Evolutionary conservation across 1,284 basidiomycete genomes (phyloP).

Genomic region (Ganoderma sp.): DNA sequence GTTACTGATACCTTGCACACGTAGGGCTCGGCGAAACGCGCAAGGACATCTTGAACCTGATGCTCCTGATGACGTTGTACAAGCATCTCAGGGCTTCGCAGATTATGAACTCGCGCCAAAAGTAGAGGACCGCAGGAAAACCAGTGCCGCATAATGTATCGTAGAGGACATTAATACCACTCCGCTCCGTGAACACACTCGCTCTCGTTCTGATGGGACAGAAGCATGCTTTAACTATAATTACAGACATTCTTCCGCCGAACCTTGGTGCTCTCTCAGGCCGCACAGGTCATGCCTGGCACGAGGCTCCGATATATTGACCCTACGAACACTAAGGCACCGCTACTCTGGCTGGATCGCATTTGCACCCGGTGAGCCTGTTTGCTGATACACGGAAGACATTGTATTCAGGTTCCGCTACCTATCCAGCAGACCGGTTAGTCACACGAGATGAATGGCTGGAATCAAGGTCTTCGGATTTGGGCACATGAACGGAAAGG

Average conservation of each 20-base stretch:
- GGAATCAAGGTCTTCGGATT: neutral
- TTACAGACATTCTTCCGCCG: neutral
- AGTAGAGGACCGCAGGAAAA: slow-evolving; percentile 38
- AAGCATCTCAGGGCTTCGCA: slow-evolving; percentile 80
- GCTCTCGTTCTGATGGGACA: neutral
- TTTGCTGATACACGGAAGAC: neutral
- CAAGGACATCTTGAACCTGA: slow-evolving; percentile 87
- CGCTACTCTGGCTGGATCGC: neutral
- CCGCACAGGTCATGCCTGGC: neutral
- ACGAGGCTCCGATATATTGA: neutral
- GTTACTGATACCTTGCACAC: neutral
- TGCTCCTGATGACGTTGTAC: slow-evolving; percentile 77
- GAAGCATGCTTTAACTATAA: neutral
- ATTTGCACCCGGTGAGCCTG: neutral
- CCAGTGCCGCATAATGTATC: slow-evolving; percentile 13
- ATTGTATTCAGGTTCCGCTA: neutral
- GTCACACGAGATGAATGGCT: neutral
- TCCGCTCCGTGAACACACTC: slow-evolving; percentile 11
- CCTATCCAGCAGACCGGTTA: neutral
- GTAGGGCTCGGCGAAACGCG: slow-evolving; percentile 79
- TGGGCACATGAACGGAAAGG: neutral
- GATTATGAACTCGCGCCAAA: slow-evolving; percentile 55
- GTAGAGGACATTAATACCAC: slow-evolving; percentile 19
- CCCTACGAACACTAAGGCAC: neutral
- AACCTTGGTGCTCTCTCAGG: neutral